phyloP scores from a whole-genome alignment of 441 rosid genomes.

The Populus hybrid region DNA sequence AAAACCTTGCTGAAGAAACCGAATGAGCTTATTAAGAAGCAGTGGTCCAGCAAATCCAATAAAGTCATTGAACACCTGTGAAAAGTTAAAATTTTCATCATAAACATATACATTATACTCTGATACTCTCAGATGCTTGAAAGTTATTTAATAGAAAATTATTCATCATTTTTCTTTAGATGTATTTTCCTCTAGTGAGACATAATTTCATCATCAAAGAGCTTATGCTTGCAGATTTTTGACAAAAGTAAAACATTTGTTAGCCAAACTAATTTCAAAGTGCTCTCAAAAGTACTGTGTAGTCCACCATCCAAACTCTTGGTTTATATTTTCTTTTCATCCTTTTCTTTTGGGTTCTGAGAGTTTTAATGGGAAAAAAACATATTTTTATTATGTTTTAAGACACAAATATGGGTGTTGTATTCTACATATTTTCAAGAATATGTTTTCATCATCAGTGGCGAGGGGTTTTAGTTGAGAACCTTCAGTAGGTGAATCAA shows the following conservation, averaged over 20 bases:
- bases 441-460: background rate
- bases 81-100: slow-evolving; percentile 13
- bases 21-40: slow-evolving; percentile 83
- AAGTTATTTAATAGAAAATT: background rate
- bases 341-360: background rate
- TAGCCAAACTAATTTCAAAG: background rate
- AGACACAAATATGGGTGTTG: background rate
- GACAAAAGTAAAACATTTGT: background rate
- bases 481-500: background rate
- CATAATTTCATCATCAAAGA: background rate
- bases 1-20: slow-evolving; percentile 79
- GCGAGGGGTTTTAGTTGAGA: background rate
- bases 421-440: background rate
- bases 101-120: background rate
- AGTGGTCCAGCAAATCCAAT: slow-evolving; percentile 85
- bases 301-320: background rate
- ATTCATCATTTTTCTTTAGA: background rate
- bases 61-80: slow-evolving; percentile 81
- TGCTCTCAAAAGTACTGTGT: background rate
- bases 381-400: background rate
- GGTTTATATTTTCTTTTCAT: background rate
- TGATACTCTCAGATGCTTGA: background rate
- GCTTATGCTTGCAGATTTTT: background rate
- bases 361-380: background rate
- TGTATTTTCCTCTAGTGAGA: background rate